These are phyloP conservation scores for Anethum foeniculum DNA, from an alignment of 140 eudicot genomes.

Conservation along the genomic window DNA sequence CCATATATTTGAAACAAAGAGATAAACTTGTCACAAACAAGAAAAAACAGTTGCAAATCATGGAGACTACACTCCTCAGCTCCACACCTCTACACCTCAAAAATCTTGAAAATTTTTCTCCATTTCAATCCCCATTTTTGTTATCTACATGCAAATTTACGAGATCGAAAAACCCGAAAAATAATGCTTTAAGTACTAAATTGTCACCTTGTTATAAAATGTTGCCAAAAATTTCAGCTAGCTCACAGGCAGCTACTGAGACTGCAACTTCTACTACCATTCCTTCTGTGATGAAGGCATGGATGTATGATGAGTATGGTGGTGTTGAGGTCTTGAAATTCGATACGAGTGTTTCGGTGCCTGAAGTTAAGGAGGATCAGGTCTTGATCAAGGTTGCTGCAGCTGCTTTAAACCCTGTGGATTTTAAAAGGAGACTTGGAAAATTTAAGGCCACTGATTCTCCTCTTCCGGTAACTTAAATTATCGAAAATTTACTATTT, in stretches of 20 bases:
- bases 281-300: conserved; percentile 69
- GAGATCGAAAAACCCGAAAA: background rate
- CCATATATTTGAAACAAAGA: conserved; percentile 4
- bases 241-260: conserved; percentile 35
- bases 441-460: conserved; percentile 70
- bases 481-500: background rate
- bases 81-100: conserved; percentile 27
- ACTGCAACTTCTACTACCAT: conserved; percentile 24
- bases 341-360: conserved; percentile 43
- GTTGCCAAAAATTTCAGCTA: conserved; percentile 24
- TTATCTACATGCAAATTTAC: background rate
- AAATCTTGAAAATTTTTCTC: background rate
- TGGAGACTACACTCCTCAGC: conserved; percentile 40
- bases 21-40: background rate
- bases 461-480: conserved; percentile 61
- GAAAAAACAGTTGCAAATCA: background rate
- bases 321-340: conserved; percentile 63
- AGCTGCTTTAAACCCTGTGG: conserved; percentile 92
- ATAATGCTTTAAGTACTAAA: background rate
- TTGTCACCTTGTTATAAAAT: background rate
- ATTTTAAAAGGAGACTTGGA: conserved; percentile 65
- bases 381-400: conserved; percentile 77
- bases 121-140: conserved; percentile 14
- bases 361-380: conserved; percentile 62
- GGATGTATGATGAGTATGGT: conserved; percentile 75